phyloP scores from a whole-genome alignment of 495 filamentous ascomycete species.

The Hypomontagnella monticulosa region DNA sequence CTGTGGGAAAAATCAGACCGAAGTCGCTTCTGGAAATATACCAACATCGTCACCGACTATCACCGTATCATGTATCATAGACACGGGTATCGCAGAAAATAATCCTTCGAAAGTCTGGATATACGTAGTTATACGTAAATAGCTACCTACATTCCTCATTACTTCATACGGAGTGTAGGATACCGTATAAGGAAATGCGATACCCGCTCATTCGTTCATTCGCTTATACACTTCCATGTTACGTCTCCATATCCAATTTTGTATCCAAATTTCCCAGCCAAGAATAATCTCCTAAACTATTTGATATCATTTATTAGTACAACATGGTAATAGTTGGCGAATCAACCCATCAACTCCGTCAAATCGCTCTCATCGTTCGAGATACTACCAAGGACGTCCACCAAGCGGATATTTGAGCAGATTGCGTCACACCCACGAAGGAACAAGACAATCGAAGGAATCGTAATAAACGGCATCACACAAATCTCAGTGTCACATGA shows the following conservation, averaged over 20 bases:
- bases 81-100: neutral
- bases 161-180: neutral
- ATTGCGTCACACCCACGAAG: slow-evolving; percentile 10
- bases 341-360: neutral
- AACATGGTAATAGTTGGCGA: slow-evolving; percentile 1
- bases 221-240: slow-evolving; percentile 7
- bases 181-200: slow-evolving; percentile 21
- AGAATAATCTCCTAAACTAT: neutral
- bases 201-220: slow-evolving; percentile 11
- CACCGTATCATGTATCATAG: too few species aligned
- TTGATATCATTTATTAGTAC: slow-evolving; percentile 3
- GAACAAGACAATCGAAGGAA: slow-evolving; percentile 1
- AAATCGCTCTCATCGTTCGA: neutral
- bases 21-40: neutral
- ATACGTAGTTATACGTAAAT: neutral
- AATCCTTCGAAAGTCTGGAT: neutral
- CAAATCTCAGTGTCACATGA: slow-evolving; percentile 2
- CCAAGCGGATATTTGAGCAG: slow-evolving; percentile 5
- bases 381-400: slow-evolving; percentile 12
- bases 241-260: neutral
- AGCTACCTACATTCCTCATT: neutral
- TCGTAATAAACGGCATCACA: slow-evolving; percentile 11
- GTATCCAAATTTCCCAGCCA: too few species aligned
- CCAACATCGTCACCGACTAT: neutral
- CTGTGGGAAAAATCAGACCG: neutral